These are phyloP conservation scores for Saxispiralis lemnorum DNA, from an alignment of 495 filamentous ascomycete species.

Conservation along the genomic window DNA sequence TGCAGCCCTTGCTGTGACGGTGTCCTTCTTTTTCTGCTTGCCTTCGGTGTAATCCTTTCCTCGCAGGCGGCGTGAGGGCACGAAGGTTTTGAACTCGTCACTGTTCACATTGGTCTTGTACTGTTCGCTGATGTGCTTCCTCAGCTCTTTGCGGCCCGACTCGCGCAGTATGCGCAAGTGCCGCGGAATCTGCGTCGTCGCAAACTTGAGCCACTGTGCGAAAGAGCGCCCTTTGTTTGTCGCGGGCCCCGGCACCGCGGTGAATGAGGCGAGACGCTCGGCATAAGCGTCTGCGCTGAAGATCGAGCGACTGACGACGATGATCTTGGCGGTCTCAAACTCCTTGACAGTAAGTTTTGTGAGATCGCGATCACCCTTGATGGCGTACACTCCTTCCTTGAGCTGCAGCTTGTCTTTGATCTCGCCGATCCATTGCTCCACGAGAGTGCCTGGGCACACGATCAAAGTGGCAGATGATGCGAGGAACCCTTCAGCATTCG, in stretches of 20 bases:
- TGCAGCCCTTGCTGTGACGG: neutral
- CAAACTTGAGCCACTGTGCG: conserved; percentile 36
- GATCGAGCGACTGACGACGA: conserved; percentile 36
- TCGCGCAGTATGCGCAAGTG: conserved; percentile 26
- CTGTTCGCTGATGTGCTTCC: conserved; percentile 19
- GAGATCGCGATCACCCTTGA: conserved; percentile 23
- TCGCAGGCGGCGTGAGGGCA: conserved; percentile 20
- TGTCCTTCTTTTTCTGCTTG: conserved; percentile 3
- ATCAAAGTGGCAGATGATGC: conserved; percentile 51
- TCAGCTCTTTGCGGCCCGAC: conserved; percentile 18
- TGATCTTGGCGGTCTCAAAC: conserved; percentile 35
- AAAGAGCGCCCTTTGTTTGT: conserved; percentile 30
- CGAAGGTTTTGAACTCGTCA: conserved; percentile 9
- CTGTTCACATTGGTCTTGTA: conserved; percentile 14
- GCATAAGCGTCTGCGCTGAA: conserved; percentile 33
- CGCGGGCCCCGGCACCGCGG: conserved; percentile 30
- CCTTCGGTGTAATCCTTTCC: conserved; percentile 15
- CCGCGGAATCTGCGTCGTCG: conserved; percentile 24
- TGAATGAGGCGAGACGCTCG: conserved; percentile 32
- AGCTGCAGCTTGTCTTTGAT: conserved; percentile 38
- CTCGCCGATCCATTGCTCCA: conserved; percentile 50
- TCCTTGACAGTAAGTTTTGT: conserved; percentile 22
- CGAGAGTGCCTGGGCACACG: conserved; percentile 43
- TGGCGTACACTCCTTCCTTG: conserved; percentile 23
- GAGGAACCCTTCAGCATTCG: conserved; percentile 17